Evolutionary conservation across 1,284 basidiomycete species (phyloP).

Genomic region (Laetiporus sulphureus): DNA sequence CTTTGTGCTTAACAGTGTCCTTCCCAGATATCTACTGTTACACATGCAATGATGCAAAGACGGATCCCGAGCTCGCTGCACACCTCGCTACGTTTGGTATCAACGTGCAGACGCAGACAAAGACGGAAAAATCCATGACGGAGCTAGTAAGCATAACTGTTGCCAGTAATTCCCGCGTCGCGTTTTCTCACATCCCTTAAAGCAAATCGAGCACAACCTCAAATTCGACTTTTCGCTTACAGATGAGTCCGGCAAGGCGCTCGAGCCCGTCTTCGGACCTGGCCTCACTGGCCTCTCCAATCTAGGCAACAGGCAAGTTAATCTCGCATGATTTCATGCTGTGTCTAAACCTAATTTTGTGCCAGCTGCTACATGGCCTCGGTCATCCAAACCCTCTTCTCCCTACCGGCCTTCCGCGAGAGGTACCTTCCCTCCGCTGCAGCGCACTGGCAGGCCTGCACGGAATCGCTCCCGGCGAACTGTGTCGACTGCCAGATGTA

Average conservation of each 20-base stretch:
- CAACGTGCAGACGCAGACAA: conserved; percentile 75
- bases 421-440: conserved; percentile 60
- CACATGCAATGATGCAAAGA: conserved; percentile 79
- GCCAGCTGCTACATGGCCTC: conserved; percentile 95
- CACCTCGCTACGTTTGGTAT: conserved; percentile 88
- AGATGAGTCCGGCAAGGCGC: conserved; percentile 82
- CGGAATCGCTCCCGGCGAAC: conserved; percentile 65
- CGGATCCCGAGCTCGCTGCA: conserved; percentile 72
- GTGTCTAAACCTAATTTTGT: neutral
- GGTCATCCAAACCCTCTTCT: conserved; percentile 83
- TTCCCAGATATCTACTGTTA: conserved; percentile 90
- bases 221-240: conserved; percentile 94
- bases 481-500: conserved; percentile 95
- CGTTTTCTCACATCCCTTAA: too few relatives aligned
- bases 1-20: neutral
- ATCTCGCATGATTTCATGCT: neutral
- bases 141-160: conserved; percentile 76
- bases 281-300: conserved; percentile 89
- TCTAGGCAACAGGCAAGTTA: conserved; percentile 82
- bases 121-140: conserved; percentile 97
- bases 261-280: conserved; percentile 86
- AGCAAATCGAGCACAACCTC: conserved; percentile 97
- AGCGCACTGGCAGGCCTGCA: conserved; percentile 62
- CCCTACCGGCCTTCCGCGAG: conserved; percentile 71
- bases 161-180: too few relatives aligned